phyloP scores from a whole-genome alignment of 2,329 filamentous ascomycete genomes.

The Akanthomyces dipterigenus region DNA sequence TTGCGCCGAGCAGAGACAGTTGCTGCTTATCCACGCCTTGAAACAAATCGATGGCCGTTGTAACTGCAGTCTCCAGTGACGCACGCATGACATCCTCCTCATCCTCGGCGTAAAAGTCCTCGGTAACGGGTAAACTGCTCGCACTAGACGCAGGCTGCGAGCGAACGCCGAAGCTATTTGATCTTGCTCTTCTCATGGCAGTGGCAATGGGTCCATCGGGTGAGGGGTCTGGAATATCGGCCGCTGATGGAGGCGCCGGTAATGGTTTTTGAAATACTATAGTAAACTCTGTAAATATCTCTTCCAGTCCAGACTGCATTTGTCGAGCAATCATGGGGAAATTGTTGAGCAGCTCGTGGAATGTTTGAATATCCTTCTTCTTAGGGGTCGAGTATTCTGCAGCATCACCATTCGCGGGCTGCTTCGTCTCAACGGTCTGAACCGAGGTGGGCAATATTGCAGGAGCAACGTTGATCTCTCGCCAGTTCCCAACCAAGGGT shows the following conservation, averaged over 20 bases:
- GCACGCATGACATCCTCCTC: conserved; percentile 87
- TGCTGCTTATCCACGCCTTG: conserved; percentile 95
- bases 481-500: conserved; percentile 77
- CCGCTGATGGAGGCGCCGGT: conserved; percentile 63
- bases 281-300: conserved; percentile 82
- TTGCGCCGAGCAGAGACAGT: conserved; percentile 81
- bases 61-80: conserved; percentile 86
- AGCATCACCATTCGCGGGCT: conserved; percentile 29
- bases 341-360: conserved; percentile 80
- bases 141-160: conserved; percentile 15
- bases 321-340: conserved; percentile 95
- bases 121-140: conserved; percentile 41
- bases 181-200: conserved; percentile 49
- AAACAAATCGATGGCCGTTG: conserved; percentile 89
- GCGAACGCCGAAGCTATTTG: conserved; percentile 39
- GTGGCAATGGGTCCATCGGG: conserved; percentile 50
- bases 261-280: conserved; percentile 78
- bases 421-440: conserved; percentile 31
- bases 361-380: conserved; percentile 89
- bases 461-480: conserved; percentile 64
- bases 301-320: conserved; percentile 88
- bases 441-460: conserved; percentile 49
- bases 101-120: conserved; percentile 72
- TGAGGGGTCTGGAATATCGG: conserved; percentile 50
- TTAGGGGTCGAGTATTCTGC: conserved; percentile 38